Base-by-base conservation (phyloP, 768 basidiomycete genomes). In the Russula dissimulans region DNA sequence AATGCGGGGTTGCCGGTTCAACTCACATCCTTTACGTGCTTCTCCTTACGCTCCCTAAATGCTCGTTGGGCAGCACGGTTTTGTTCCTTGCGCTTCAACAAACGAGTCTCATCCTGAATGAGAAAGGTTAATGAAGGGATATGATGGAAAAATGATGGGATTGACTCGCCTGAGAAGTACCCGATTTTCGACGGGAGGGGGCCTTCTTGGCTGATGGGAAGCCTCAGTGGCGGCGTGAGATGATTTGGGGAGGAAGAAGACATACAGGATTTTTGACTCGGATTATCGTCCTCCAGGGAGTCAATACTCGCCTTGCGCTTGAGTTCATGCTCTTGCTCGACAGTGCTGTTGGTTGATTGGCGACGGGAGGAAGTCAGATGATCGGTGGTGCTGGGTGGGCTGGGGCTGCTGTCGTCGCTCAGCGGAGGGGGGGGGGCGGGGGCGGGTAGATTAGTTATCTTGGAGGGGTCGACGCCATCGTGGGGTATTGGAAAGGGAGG, bases 21-120 rank as follows among this genome's bases (percentile, higher is more conserved):
- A 79, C 91, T 76, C 69, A 97, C 94, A 71, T 97, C 94, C 70
- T 91, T 93, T 65, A 98, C 91, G 71, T 97, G 94, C 68, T 91
- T 92, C 75, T 99, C 95, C 74, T 97, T 95, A 62, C 95, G 81
- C 73, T 98, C 97, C 57, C 95, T 79, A 77, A 99, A 99, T 1
- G 95, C 95, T 55, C 95, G 85, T 73, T 99, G 97, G 7, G 95
- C 95, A 3, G 94, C 93, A 57, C 95, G 80, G 67, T 99, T 99
- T 74, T 98, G 95, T 67, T 97, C 91, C 75, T 98, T 98, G 63
- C 95, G 85, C 70, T 95, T 95, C 64, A 89, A 62, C 5, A 92
- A 73, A 26, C 89, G 81, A 5, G 78, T 72, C 67, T 91, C 90
- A 65, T 94, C 91, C 73, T 89, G 46, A 9, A 31, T 45, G 56